phyloP scores from a whole-genome alignment of 257 asterid species.

The Perilla frutescens region DNA sequence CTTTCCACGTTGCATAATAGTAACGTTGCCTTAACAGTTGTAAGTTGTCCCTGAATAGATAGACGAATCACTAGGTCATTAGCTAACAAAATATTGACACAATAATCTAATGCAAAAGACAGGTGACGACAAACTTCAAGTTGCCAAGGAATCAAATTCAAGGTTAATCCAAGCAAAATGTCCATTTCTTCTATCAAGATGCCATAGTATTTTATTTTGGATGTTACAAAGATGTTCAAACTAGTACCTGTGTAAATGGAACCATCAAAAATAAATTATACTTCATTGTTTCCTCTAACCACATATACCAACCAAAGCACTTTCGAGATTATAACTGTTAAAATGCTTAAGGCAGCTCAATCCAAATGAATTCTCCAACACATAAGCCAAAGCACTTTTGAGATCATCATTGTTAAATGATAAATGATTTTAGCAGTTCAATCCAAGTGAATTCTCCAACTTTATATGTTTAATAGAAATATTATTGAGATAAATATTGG shows the following conservation, averaged over 20 bases:
- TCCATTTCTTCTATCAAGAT: background rate
- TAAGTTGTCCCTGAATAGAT: slow-evolving; percentile 79
- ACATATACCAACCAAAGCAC: background rate
- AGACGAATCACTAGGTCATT: slow-evolving; percentile 14
- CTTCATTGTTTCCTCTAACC: slow-evolving; percentile 11
- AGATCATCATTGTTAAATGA: no score
- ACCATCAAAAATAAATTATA: background rate
- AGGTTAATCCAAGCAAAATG: slow-evolving; percentile 14
- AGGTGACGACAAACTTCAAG: slow-evolving; percentile 18
- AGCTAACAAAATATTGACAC: background rate
- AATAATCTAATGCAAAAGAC: background rate
- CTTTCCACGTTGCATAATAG: slow-evolving; percentile 99
- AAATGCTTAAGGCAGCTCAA: background rate
- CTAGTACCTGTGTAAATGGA: background rate
- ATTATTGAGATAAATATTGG: background rate
- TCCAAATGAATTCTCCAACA: background rate
- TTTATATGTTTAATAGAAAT: background rate
- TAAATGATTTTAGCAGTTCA: no score
- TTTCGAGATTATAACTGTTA: background rate
- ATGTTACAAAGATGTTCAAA: background rate
- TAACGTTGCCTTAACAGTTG: slow-evolving; percentile 90
- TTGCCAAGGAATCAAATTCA: slow-evolving; percentile 26
- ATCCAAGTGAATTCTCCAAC: background rate
- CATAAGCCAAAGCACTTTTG: no score
- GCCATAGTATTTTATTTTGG: slow-evolving; percentile 12